Evolutionary conservation across 2,329 filamentous ascomycete species (phyloP).

Genomic region (Diaporthe vexans): DNA sequence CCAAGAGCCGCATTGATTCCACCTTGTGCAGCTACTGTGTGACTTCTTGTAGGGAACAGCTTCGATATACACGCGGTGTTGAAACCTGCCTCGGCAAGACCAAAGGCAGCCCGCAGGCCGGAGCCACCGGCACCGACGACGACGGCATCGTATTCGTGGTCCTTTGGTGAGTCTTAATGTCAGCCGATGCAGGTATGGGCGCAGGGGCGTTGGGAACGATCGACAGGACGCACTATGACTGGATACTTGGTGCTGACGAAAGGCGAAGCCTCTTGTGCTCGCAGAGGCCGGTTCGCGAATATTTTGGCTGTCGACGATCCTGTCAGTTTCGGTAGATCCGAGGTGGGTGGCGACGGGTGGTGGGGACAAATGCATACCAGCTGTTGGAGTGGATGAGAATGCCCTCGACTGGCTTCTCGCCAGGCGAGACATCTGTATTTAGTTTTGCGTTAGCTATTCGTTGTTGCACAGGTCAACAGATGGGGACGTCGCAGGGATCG

Average conservation of each 20-base stretch:
- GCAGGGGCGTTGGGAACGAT: slow-evolving; percentile 27
- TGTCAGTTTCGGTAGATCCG: slow-evolving; percentile 37
- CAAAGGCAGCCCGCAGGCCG: slow-evolving; percentile 86
- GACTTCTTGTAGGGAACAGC: slow-evolving; percentile 87
- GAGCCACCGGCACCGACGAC: slow-evolving; percentile 90
- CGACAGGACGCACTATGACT: slow-evolving; percentile 79
- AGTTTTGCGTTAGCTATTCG: slow-evolving; percentile 45
- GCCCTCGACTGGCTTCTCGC: slow-evolving; percentile 77
- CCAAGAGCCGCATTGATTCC: slow-evolving; percentile 91
- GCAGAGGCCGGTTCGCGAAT: slow-evolving; percentile 86
- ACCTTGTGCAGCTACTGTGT: slow-evolving; percentile 86
- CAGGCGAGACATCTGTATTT: slow-evolving; percentile 71
- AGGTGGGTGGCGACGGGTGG: not conserved
- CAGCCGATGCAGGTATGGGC: slow-evolving; percentile 38
- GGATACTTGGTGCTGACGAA: slow-evolving; percentile 92
- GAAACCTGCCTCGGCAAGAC: slow-evolving; percentile 89
- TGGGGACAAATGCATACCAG: slow-evolving; percentile 69
- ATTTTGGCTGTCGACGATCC: slow-evolving; percentile 75
- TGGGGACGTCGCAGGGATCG: slow-evolving; percentile 24
- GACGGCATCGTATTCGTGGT: slow-evolving; percentile 98
- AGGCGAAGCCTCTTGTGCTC: slow-evolving; percentile 92
- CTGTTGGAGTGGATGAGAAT: slow-evolving; percentile 89
- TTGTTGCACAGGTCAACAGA: not conserved
- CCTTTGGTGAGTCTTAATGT: slow-evolving; percentile 62
- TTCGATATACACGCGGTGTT: slow-evolving; percentile 91